Evolutionary conservation across 192 early-diverging fungal species (phyloP).

Genomic region (Piromyces finnis): DNA sequence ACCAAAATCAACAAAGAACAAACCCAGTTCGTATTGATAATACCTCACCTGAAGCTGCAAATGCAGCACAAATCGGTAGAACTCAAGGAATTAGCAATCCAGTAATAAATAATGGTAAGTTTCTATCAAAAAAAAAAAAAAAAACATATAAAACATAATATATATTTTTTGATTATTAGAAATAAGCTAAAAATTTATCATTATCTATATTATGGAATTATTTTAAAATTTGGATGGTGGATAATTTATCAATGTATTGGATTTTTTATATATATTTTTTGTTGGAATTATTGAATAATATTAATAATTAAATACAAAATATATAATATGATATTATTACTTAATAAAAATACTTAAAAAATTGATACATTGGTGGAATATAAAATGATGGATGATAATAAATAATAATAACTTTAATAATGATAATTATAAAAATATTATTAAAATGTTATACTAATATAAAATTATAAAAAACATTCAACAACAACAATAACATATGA

Average conservation of each 20-base stretch:
- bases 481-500: too few species aligned
- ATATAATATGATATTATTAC: too few species aligned
- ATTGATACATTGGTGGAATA: too few species aligned
- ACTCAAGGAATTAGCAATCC: neutral
- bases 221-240: neutral
- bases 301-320: neutral
- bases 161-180: neutral
- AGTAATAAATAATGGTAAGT: neutral
- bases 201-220: neutral
- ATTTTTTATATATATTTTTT: neutral
- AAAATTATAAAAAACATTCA: too few species aligned
- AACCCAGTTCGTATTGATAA: neutral
- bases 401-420: too few species aligned
- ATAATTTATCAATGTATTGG: neutral
- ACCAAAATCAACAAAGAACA: neutral
- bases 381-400: neutral
- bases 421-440: too few species aligned
- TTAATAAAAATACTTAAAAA: too few species aligned
- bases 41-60: neutral
- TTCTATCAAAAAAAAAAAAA: neutral
- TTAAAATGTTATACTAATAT: too few species aligned
- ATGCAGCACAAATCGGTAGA: neutral
- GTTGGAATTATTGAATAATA: neutral
- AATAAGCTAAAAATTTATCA: neutral
- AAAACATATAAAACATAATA: too few species aligned